Evolutionary conservation across 257 asterid genomes (phyloP).

Genomic region (Solanum raphanifolium): DNA sequence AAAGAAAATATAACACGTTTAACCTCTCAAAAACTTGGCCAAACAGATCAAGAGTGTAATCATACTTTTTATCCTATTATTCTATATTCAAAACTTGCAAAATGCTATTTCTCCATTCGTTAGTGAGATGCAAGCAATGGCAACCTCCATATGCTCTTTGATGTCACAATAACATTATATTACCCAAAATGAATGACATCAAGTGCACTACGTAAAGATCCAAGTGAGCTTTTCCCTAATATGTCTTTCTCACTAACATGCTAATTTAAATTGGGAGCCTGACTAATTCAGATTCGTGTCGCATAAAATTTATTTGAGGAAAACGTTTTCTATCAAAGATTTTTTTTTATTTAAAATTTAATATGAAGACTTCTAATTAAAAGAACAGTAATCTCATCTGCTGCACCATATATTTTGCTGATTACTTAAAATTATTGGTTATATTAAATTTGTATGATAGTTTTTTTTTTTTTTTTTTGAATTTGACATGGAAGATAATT

Average conservation of each 20-base stretch:
- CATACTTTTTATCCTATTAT: too few species aligned
- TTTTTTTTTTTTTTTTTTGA: not conserved
- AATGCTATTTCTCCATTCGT: not conserved
- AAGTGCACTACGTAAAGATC: not conserved
- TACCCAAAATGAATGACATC: not conserved
- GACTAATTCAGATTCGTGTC: too few species aligned
- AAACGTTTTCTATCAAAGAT: not conserved
- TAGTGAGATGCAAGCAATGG: slow-evolving; percentile 64
- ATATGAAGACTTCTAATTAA: not conserved
- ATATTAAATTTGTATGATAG: too few species aligned
- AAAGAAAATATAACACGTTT: too few species aligned
- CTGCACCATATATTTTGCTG: not conserved
- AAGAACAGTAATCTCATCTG: not conserved
- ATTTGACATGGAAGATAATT: not conserved
- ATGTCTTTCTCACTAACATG: not conserved
- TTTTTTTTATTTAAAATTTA: not conserved
- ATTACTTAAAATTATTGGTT: not conserved
- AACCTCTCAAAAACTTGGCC: too few species aligned
- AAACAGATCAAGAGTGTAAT: too few species aligned
- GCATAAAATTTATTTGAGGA: not conserved
- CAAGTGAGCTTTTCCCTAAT: not conserved
- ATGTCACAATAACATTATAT: not conserved
- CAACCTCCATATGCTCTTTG: slow-evolving; percentile 46
- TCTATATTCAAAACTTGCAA: not conserved
- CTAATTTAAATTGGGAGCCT: not conserved